A percentile compares a stretch with the other conserved stretches of the same genome.
Evolutionary conservation across 306 rosid species (phyloP).

Genomic region (Prunus padus): DNA sequence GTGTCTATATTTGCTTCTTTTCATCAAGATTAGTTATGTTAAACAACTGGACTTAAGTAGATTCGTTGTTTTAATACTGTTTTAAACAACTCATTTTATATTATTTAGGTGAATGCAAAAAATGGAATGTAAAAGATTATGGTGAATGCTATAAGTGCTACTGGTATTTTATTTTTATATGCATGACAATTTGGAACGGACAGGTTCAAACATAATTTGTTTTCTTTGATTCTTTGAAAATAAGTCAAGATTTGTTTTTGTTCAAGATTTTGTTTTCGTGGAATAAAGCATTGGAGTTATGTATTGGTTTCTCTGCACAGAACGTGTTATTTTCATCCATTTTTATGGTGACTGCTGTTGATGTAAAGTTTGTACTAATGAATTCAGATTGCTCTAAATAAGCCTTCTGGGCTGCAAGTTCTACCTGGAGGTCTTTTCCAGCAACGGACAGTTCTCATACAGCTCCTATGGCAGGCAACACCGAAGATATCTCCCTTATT

Average conservation of each 20-base stretch:
- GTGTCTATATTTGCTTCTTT: constrained; percentile 10
- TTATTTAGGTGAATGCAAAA: neutral
- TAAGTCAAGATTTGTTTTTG: neutral
- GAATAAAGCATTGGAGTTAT: neutral
- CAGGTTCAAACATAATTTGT: neutral
- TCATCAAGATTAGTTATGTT: neutral
- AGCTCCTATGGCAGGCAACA: constrained; percentile 65
- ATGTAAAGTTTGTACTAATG: constrained; percentile 20
- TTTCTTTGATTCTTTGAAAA: neutral
- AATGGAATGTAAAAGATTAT: neutral
- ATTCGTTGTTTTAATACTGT: neutral
- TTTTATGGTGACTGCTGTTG: constrained; percentile 10
- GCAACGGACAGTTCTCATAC: constrained; percentile 88
- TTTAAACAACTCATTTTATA: neutral
- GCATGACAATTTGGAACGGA: too few relatives aligned
- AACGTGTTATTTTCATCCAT: constrained; percentile 7
- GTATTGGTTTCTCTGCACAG: constrained; percentile 5
- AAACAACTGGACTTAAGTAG: neutral
- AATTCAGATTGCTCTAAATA: constrained; percentile 75
- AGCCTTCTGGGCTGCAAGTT: constrained; percentile 95
- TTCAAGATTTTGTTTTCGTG: neutral
- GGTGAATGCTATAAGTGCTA: neutral
- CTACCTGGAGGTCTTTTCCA: constrained; percentile 95
- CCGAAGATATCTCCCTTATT: constrained; percentile 32
- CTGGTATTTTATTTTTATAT: neutral